Evolutionary conservation across 345 rosid genomes (phyloP), one percentile per base, ranked within the genome.

Genomic region (Conringia planisiliqua): DNA sequence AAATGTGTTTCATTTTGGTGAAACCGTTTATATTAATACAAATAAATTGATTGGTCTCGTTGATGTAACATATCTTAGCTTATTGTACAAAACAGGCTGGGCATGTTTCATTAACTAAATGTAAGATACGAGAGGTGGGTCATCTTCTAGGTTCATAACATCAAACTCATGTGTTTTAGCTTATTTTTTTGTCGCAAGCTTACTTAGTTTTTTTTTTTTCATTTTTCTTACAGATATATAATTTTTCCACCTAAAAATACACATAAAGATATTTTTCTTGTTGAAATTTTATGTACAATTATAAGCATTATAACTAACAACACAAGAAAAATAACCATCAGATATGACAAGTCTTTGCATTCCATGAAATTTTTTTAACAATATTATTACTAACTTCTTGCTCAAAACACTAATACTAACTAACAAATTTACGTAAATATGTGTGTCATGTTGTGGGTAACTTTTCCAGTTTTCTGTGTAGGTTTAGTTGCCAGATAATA

Each of bases 81-180:
- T 69, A 76, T 62, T 76, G 66, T 70, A 76, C 75, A 76, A 70
- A 76, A 70, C 80, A 69, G 80, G 75, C 66, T 76, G 80, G 75
- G 71, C 75, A 69, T 76, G 79, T 76, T 76, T 68, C 79, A 46
- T 43, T 62, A 76, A 54, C 50, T 50, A 76, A 51, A 76, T 62
- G 71, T 33, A 62, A 62, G 59, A 70, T 69, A 68, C 63, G 56
- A 60, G 59, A 24, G 40, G 80, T 70, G 75, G 80, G 75, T 62
- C 71, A 69, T 70, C 75, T 36, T 76, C 58, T 10, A 57, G 26
- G 52, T 66, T 74, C 72, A 72, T 57, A 35, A 58, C 63, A 66
- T 66, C 47, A 22, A 51, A 50, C 62, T 70, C 71, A 70, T 74
- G 78, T 44, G 59, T 46, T 54, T 46, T 66, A 61, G 61, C 36